Percentiles rank a stretch among this genome's conserved stretches.
Evolutionary conservation across 352 stramenopile genomes (phyloP).

Genomic region (Globisporangium lucens): DNA sequence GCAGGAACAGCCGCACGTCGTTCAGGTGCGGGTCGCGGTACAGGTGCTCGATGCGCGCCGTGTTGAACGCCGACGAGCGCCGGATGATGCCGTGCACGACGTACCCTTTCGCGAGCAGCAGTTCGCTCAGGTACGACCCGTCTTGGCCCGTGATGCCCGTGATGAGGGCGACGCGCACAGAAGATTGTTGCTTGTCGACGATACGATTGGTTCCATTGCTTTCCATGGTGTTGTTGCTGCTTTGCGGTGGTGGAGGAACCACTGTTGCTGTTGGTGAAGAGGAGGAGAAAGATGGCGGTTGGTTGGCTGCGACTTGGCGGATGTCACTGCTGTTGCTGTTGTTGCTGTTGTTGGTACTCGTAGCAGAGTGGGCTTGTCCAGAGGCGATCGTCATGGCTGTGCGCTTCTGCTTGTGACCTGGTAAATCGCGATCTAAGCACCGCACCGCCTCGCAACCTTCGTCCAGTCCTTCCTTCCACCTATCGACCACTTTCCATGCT

Average conservation of each 20-base stretch:
- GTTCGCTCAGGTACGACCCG: constrained; percentile 97
- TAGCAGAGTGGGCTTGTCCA: background rate
- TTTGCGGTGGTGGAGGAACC: background rate
- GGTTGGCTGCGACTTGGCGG: constrained; percentile 1
- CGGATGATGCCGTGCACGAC: constrained; percentile 95
- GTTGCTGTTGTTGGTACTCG: background rate
- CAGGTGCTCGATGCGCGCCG: constrained; percentile 96
- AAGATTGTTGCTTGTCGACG: constrained; percentile 2
- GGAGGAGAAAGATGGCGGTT: background rate
- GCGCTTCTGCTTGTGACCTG: background rate
- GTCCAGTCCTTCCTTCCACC: background rate
- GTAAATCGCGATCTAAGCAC: constrained; percentile 2
- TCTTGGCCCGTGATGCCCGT: constrained; percentile 99
- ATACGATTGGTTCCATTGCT: background rate
- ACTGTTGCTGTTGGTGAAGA: background rate
- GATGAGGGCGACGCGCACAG: constrained; percentile 85
- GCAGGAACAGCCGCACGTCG: constrained; percentile 94
- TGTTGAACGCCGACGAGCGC: constrained; percentile 98
- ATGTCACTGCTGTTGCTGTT: background rate
- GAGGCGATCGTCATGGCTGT: background rate
- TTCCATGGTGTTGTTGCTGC: background rate
- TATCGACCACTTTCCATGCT: background rate
- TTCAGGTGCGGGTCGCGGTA: constrained; percentile 95
- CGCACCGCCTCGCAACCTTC: background rate
- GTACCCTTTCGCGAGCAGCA: constrained; percentile 97